Evolutionary conservation across 1,284 basidiomycete genomes (phyloP), one percentile per base, ranked within the genome.

Genomic region (Malassezia psittaci): DNA sequence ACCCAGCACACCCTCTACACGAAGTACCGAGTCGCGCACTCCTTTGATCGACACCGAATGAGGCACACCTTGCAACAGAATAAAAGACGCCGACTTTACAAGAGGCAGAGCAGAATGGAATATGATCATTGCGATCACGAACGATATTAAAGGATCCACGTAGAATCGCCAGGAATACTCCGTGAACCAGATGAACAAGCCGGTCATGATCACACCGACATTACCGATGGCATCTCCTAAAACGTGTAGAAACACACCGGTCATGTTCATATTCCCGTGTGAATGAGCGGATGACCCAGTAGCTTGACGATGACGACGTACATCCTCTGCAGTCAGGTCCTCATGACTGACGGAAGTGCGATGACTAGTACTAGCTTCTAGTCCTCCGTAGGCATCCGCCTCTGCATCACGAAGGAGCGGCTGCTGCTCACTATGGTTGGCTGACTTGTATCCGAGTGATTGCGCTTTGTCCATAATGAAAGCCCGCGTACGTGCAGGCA

Each of bases 31-130:
- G 13, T 80, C 77, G 48, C 87, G 84, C 15, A 98, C 87, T 56
- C 84, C 83, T 21, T 93, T 89, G 35, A 98, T 81, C 4, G 89
- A 90, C 15, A 98, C 82, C 10, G 85, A 85, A 0, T 85, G 79
- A 0, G 94, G 94, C 1, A 96, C 93, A 41, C 88, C 93, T 77
- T 99, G 94, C 7, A 98, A 79, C n/a, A 98, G 79, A 72, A 99
- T 96, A 77, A 89, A 91, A 11, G 90, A 90, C 4, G 93, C 88
- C 63, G 88, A 90, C 75, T 85, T 86, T 64, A 94, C 91, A 21
- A 98, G 81, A 8, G 94, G 94, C 41, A 98, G 74, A 2, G 94
- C 90, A 48, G 88, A 91, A 10, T 87, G 88, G 79, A 96, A 94
- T 64, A 99, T 99, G 76, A 98, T 96, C 58, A 84, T 80, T 7